A percentile compares a stretch with the other conserved stretches of the same genome.
These are phyloP conservation scores for Xylaria cubensis DNA, from an alignment of 495 filamentous ascomycete genomes.

Conservation along the genomic window DNA sequence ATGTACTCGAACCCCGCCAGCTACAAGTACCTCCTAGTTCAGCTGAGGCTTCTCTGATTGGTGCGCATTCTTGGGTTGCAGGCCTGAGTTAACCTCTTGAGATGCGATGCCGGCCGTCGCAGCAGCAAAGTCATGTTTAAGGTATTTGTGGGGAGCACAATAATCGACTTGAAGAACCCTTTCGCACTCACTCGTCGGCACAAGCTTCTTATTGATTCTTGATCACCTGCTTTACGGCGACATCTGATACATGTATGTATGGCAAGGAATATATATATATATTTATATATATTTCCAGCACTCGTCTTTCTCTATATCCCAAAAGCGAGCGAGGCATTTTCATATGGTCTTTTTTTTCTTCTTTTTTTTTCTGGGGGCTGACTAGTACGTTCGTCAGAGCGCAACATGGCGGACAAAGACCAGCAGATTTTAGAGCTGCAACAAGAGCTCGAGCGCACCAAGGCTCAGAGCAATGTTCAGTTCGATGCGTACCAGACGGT, in stretches of 20 bases:
- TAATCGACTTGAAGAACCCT: slow-evolving; percentile 8
- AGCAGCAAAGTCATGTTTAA: not conserved
- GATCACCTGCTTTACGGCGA: slow-evolving; percentile 3
- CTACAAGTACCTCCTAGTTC: not conserved
- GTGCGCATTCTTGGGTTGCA: slow-evolving; percentile 6
- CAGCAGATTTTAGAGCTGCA: slow-evolving; percentile 21
- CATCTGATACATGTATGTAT: not conserved
- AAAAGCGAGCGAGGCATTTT: not conserved
- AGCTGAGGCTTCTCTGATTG: slow-evolving; percentile 7
- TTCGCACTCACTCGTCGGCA: slow-evolving; percentile 17
- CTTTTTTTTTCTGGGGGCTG: not conserved
- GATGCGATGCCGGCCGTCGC: slow-evolving; percentile 17
- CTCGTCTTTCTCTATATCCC: too few species aligned
- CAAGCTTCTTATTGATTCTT: slow-evolving; percentile 1
- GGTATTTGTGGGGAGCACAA: slow-evolving; percentile 15
- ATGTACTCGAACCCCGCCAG: not conserved
- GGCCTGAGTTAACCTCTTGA: not conserved
- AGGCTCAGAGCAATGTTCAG: slow-evolving; percentile 14
- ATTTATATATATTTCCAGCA: too few species aligned
- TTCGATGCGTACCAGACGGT: slow-evolving; percentile 63
- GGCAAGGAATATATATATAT: not conserved
- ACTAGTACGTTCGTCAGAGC: not conserved
- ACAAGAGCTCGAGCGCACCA: slow-evolving; percentile 24
- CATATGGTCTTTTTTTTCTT: not conserved
- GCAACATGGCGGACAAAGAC: slow-evolving; percentile 25